Base-by-base conservation (phyloP, 2,329 filamentous ascomycete species). In the Neofusicoccum sp. region DNA sequence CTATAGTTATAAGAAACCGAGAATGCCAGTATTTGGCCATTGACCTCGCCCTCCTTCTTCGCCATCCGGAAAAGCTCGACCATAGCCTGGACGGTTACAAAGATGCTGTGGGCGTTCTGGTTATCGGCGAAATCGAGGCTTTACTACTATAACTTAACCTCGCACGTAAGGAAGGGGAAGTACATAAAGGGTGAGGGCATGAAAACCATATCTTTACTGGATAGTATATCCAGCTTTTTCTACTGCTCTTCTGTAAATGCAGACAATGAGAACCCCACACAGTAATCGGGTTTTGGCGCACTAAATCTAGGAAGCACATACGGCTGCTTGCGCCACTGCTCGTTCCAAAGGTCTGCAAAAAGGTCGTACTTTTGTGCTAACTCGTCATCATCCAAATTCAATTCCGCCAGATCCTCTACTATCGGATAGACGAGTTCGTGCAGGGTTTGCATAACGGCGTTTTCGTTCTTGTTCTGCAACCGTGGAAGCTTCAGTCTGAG, bases 91-190 rank as follows among this genome's bases (percentile, higher is more conserved):
- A 54, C 31, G 33, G 49, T 2, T 2, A 54, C 7, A 2, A 16
- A 9, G 6, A 41, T 41, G 58, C 54, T 65, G 59, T 67, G 56
- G 41, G 63, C 62, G 51, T 68, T 67, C 45, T 68, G 63, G 48
- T 58, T 56, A 61, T 67, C 63, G 11, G 65, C 62, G 44, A 65
- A 56, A 60, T 64, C 64, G n/a, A 68, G 56, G 57, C n/a, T 62
- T 33, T 56, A 16, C 45, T 28, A 40, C 41, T 58, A 51, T 36
- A 56, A 63, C 48, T 68, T 68, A n/a, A 66, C 64, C 41, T 68
- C 63, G 41, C 57, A 56, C 14, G 65, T 63, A 24, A 68, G 60
- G 48, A 68, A 68, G 20, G 62, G 66, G 58, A 68, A 63, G 48
- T 63, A 63, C 63, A 67, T 67, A 12, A 63, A 11, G 56, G 62